Base-by-base conservation (phyloP, 1,284 basidiomycete genomes). In the Tylopilus orsonianus region DNA sequence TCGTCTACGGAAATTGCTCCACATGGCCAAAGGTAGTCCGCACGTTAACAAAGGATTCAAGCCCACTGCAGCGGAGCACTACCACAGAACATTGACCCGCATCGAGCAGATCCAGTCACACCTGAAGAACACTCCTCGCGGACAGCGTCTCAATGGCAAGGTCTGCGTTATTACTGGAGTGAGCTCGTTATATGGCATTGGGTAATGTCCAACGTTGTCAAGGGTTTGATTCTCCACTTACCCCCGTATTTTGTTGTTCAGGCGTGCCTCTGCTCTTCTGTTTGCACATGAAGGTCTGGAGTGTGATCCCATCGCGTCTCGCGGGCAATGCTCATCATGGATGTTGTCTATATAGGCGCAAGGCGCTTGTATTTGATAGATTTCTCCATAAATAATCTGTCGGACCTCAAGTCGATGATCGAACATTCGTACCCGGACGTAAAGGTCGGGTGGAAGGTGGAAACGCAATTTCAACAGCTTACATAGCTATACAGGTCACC, bases 141-240 rank as follows among this genome's bases (percentile, higher is more conserved):
- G 75, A 34, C 73, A 69, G 16, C 78, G 83, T 55, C 75, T 96
- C 56, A 76, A 77, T 59, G 83, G 78, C 55, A 96, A 94, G 69
- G 90, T 95, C n/a, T 91, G 87, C 61, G 79, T 97, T 55, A 80
- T 97, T 55, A 97, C 94, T 0, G 94, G 94, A 13, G 90, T 87
- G 22, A 85, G 86, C 22, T 92, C 89, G 16, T 62, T 87, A 55
- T 85, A 85, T 61, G 92, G 92, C 22, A 94, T 95, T 55, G 91
- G 91, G 90, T 90, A 63, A 56, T 39, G 39, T 42, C 41, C 32
- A 54, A 36, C 27, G 45, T 43, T 46, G 48, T 42, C 39, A 23
- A 41, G 30, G 23, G 36, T 23, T 45, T 16, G 22, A 37, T 48
- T 33, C n/a, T 41, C 38, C 34, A 34, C 57, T 61, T 41, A 62